Conservation (phyloP, 352 stramenopile species). For the Globisporangium heterothallicum region DNA sequence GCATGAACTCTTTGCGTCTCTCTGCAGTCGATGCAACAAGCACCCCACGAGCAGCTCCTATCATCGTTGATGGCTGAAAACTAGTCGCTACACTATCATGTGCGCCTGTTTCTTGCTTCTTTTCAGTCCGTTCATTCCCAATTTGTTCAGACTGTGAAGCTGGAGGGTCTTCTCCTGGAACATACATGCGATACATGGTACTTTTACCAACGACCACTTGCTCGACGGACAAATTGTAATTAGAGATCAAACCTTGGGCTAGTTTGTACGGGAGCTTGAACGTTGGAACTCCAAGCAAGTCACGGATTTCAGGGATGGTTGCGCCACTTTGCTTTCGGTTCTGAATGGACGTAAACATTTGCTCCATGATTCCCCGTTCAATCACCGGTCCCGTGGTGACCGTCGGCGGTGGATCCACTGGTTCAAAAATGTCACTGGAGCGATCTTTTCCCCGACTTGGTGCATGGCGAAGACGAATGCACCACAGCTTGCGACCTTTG, state of each 20-base stretch:
- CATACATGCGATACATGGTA: slow-evolving; percentile 84
- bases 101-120: not conserved
- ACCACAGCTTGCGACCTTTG: slow-evolving; percentile 76
- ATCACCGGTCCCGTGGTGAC: slow-evolving; percentile 33
- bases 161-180: slow-evolving; percentile 16
- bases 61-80: slow-evolving; percentile 64
- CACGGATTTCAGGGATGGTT: slow-evolving; percentile 75
- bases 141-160: not conserved
- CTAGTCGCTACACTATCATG: no score
- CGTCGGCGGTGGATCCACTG: slow-evolving; percentile 5
- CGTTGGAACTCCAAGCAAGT: slow-evolving; percentile 72
- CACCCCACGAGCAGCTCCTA: slow-evolving; percentile 38
- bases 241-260: slow-evolving; percentile 69
- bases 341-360: slow-evolving; percentile 64
- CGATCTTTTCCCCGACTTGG: slow-evolving; percentile 6
- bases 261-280: slow-evolving; percentile 83
- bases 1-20: slow-evolving; percentile 43
- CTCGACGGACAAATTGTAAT: slow-evolving; percentile 74
- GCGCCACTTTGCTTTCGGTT: slow-evolving; percentile 38
- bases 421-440: slow-evolving; percentile 16
- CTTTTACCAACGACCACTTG: slow-evolving; percentile 75
- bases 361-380: slow-evolving; percentile 77
- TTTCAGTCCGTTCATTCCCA: not conserved
- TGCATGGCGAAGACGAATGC: slow-evolving; percentile 41
- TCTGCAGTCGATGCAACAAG: slow-evolving; percentile 53